Base-by-base conservation (phyloP, 306 rosid genomes). In the Pterocarpus santalinus region DNA sequence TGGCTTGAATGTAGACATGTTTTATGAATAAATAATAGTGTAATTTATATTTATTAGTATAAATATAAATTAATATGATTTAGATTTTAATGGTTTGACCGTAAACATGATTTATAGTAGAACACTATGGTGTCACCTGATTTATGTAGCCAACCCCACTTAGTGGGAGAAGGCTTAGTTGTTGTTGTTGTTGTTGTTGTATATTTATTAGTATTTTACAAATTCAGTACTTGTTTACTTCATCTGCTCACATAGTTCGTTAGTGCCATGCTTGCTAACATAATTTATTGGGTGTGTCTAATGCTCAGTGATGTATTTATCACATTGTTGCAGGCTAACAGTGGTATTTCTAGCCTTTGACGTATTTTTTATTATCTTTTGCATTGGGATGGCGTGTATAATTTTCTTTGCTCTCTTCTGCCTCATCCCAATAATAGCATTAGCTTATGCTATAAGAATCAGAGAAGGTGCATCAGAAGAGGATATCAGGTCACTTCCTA, bases 401-500 rank as follows among this genome's bases (percentile, higher is more conserved):
- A 72, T 91, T 82, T 93, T 91, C 83, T 81, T 91, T 81, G 91
- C 90, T 68, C 90, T 93, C 85, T 87, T 88, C 82, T 93, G 91
- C 85, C 83, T 87, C 84, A 76, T 91, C 79, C 97, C 97, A 61
- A 55, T 90, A 62, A 85, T 90, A 71, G 92, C 97, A 57, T 85
- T 93, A 80, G 94, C 90, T 67, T 88, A 87, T 87, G 94, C 97
- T 66, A 86, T 91, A 86, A 83, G 83, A 82, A 78, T 83, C 38
- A 88, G 92, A 85, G 92, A 91, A 81, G 97, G 97, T 32, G 97
- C 97, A 77, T 91, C 97, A 5, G 91, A 88, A 80, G 97, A 88
- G 63, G 97, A 91, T 79, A 93, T 93, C 78, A 80, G 47, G 60
- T 90, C 86, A 71, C 97, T 93, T 81, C 92, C 94, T 16, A 88